A percentile compares a stretch with the other conserved stretches of the same genome.
These are phyloP conservation scores for Cornus suecica DNA, from an alignment of 148 eudicot species.

Conservation along the genomic window DNA sequence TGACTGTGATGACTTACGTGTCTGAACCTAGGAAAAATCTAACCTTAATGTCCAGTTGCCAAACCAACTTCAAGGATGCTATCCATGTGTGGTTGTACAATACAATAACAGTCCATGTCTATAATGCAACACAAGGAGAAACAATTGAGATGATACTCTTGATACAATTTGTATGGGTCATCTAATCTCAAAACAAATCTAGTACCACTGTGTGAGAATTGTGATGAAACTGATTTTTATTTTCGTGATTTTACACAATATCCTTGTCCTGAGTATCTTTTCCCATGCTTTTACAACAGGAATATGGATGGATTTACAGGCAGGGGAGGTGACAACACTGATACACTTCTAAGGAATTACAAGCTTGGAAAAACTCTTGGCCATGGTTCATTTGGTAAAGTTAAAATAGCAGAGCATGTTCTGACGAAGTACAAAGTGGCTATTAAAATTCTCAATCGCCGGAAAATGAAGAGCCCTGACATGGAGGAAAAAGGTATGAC, in stretches of 20 bases:
- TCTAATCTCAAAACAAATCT: neutral
- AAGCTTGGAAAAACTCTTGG: slow-evolving; percentile 40
- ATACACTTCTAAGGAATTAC: slow-evolving; percentile 23
- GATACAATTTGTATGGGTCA: no score
- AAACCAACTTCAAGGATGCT: no score
- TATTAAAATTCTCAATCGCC: slow-evolving; percentile 40
- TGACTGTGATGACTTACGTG: no score
- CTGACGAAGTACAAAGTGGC: slow-evolving; percentile 34
- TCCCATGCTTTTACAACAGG: slow-evolving; percentile 11
- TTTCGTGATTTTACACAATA: neutral
- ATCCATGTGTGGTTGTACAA: no score
- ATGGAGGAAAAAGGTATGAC: slow-evolving; percentile 40
- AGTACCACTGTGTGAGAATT: neutral
- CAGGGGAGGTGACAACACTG: slow-evolving; percentile 12
- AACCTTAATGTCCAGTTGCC: no score
- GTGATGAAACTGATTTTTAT: neutral
- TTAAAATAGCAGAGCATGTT: slow-evolving; percentile 38
- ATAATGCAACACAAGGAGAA: no score
- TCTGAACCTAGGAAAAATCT: no score
- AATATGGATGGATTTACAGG: slow-evolving; percentile 21
- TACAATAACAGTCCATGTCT: no score
- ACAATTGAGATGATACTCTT: no score
- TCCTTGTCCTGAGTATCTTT: neutral
- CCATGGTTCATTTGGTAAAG: slow-evolving; percentile 41
- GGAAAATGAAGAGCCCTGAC: slow-evolving; percentile 34